Conservation (phyloP, 768 basidiomycete species). For the Cyclocybe aegerita region DNA sequence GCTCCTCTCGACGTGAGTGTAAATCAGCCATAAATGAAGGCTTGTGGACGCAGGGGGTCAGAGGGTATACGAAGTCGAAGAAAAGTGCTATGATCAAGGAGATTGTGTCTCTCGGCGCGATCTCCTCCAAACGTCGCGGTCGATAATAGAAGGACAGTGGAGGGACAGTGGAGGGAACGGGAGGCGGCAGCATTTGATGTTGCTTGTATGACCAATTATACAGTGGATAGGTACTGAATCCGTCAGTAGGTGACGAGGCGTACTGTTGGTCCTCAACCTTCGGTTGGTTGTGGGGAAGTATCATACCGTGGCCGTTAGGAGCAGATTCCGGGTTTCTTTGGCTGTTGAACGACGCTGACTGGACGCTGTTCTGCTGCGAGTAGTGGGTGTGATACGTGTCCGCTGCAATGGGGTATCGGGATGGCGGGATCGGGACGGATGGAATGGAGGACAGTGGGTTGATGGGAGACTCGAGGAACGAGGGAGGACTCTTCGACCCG, state of each 20-base stretch:
- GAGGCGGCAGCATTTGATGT: conserved; percentile 43
- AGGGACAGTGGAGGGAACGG: conserved; percentile 48
- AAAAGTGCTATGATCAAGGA: conserved; percentile 83
- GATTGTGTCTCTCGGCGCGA: conserved; percentile 80
- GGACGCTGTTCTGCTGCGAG: conserved; percentile 34
- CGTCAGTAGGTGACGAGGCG: conserved; percentile 42
- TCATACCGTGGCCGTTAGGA: conserved; percentile 28
- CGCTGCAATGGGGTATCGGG: conserved; percentile 68
- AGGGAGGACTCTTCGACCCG: conserved; percentile 41
- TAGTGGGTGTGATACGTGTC: conserved; percentile 66
- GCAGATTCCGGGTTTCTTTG: conserved; percentile 36
- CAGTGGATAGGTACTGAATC: conserved; percentile 62
- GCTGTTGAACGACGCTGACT: conserved; percentile 39
- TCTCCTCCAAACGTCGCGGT: conserved; percentile 76
- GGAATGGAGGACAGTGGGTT: conserved; percentile 39
- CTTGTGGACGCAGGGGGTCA: conserved; percentile 89
- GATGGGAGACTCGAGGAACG: conserved; percentile 55
- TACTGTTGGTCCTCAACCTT: conserved; percentile 47
- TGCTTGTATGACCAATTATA: conserved; percentile 75
- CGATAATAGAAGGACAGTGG: conserved; percentile 75
- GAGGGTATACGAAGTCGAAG: conserved; percentile 91
- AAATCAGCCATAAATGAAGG: conserved; percentile 93
- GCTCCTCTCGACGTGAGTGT: conserved; percentile 74
- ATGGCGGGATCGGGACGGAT: conserved; percentile 54
- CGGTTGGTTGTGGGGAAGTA: conserved; percentile 33